Evolutionary conservation across 192 early-diverging fungal species (phyloP), one percentile per base, ranked within the genome.

Genomic region (Coemansia sp.): DNA sequence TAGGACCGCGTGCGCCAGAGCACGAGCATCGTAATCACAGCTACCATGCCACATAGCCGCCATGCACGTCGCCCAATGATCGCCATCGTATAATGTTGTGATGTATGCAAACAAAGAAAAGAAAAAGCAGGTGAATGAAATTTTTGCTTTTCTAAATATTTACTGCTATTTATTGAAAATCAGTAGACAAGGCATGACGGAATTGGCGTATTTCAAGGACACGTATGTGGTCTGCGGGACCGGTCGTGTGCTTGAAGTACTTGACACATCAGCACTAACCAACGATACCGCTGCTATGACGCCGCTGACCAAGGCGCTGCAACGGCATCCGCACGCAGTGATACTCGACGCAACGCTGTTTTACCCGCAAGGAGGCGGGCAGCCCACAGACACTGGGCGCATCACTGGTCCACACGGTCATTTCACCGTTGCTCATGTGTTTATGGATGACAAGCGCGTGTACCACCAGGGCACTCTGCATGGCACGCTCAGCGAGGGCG

Each of bases 311-410:
- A 59, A 49, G 23, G 37, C 57, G 21, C 57, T 71, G 17, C 55
- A 59, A 51, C 64, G 64, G 54, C 58, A 65, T 24, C 43, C 50
- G 11, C 23, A 23, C 3, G 68, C 63, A 14, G 50, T 65, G 15
- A 24, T 61, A 24, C 63, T 71, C 55, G 63, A 71, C 35, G 32
- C 54, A 12, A 71, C 62, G 43, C 43, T 71, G 52, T 71, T 71
- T 47, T 71, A 71, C 23, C 63, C 63, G 32, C 69, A 71, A 53
- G 69, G 69, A 32, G 69, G 69, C 41, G 69, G 69, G 25, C 69
- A 71, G 58, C 69, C 69, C 10, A 61, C 69, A 2, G 69, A 71
- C 59, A 47, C 21, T 2, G 69, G 69, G n/a, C 51, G 35, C 10
- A 55, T 71, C 5, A 29, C 17, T n/a, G 27, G 54, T 2, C 27